Base-by-base conservation (phyloP, 1,139 yeast species). In the Candida sp. region DNA sequence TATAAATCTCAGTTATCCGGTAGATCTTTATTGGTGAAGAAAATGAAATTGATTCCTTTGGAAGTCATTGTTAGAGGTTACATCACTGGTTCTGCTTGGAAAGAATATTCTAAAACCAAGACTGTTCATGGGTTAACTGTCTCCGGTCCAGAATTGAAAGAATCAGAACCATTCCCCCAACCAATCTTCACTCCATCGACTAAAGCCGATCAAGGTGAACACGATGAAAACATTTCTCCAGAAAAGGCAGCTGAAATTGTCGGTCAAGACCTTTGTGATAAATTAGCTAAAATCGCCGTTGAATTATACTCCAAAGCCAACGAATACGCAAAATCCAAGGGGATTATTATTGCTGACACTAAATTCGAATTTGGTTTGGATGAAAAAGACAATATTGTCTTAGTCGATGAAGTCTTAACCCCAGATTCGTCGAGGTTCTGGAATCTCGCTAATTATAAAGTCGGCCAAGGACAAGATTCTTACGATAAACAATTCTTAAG, bases 391-490 rank as follows among this genome's bases (percentile, higher is more conserved):
- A 74, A 80, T 38, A 66, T 76, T 27, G 95, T 93, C 11, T 79
- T 93, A 43, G 98, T 93, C 33, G 99, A 93, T 61, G 99, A 93
- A 67, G 99, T 93, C 2, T 77, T 93, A 56, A 93, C 99, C 3
- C 99, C 99, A 4, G 99, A 93, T 63, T 90, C 97, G 11, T 91
- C 98, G 6, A 79, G 99, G 58, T 93, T 93, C 73, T 93, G 99
- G 99, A 82, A 80, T 54, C 84, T 84, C 8, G 66, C 73, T 19
- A 66, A 73, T 11, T 91, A 87, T 64, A 63, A 69, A 47, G 49
- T 88, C n/a, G 98, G 98, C 8, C 63, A 75, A 51, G 69, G 87
- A 15, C 98, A 90, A 65, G 96, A 90, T 54, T 87, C 96, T 38
- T 91, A 88, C 61, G 99, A 93, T 66, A 93, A 93, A 66, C 99